Conservation (phyloP, 139 green algal species). For the Chlorella sp. region DNA sequence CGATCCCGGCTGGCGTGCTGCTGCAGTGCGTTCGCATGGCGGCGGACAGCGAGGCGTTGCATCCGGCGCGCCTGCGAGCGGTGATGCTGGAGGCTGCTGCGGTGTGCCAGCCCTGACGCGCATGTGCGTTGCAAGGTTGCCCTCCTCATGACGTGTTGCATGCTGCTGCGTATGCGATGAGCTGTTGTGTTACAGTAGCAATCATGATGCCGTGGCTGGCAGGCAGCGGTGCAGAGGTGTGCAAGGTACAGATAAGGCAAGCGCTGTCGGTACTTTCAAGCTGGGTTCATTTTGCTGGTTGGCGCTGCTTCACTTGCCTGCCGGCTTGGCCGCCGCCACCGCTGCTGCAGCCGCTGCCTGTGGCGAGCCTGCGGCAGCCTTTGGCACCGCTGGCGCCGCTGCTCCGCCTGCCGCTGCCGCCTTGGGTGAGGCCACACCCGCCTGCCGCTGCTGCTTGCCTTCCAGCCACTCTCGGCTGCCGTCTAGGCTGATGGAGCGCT, state of each 20-base stretch:
- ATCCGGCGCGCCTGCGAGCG: conserved; percentile 42
- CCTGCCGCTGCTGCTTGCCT: conserved; percentile 25
- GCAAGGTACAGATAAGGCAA: not conserved
- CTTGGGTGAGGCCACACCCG: not conserved
- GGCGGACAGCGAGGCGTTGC: not conserved
- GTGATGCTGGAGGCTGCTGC: not conserved
- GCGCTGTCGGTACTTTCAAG: not conserved
- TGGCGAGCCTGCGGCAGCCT: not conserved
- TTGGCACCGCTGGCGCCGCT: not conserved
- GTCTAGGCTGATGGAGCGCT: conserved; percentile 46
- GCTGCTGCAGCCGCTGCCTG: conserved; percentile 9
- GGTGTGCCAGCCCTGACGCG: not conserved
- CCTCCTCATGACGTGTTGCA: too few species aligned
- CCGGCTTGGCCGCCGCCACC: not conserved
- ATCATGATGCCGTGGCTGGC: not conserved
- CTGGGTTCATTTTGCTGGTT: not conserved
- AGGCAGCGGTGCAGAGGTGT: not conserved
- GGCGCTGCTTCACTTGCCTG: not conserved
- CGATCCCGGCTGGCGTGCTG: conserved; percentile 28
- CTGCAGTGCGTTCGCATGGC: conserved; percentile 27
- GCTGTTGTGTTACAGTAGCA: not conserved
- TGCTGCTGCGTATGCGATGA: not conserved
- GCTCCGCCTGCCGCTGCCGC: not conserved
- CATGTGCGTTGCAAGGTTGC: too few species aligned
- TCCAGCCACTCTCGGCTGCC: conserved; percentile 47